A percentile compares a stretch with the other conserved stretches of the same genome.
Conservation (phyloP, 83 land plant species). For the Isoetes engelmannii region DNA sequence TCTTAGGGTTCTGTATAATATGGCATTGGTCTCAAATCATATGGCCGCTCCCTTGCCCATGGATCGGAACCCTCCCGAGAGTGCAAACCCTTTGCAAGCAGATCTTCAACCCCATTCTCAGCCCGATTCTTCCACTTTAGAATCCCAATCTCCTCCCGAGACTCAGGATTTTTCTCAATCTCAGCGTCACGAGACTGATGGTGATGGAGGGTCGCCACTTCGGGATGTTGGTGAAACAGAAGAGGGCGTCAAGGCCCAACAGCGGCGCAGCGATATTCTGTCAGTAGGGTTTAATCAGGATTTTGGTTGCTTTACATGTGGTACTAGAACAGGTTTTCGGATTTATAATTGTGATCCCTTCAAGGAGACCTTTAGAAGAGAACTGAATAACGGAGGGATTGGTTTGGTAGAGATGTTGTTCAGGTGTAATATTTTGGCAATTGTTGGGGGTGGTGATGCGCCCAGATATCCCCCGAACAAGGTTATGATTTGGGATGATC, state of each 20-base stretch:
- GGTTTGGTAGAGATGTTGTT: conserved; percentile 76
- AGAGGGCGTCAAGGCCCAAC: not conserved
- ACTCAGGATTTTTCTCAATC: too few species aligned
- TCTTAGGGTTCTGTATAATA: too few species aligned
- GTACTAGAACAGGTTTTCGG: conserved; percentile 72
- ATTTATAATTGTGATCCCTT: conserved; percentile 87
- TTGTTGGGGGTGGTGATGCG: conserved; percentile 58
- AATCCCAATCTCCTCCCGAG: too few species aligned
- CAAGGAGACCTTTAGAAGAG: conserved; percentile 60
- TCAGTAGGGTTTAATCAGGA: conserved; percentile 80
- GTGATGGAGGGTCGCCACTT: too few species aligned
- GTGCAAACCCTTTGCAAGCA: too few species aligned
- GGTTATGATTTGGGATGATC: conserved; percentile 74
- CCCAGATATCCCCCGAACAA: conserved; percentile 62
- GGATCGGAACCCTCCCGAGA: too few species aligned
- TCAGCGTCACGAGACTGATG: too few species aligned
- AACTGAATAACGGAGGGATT: conserved; percentile 44
- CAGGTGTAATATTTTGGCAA: conserved; percentile 58
- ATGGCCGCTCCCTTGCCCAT: too few species aligned
- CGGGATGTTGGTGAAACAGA: too few species aligned
- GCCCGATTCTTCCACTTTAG: too few species aligned
- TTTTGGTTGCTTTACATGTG: conserved; percentile 86
- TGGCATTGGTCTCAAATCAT: too few species aligned
- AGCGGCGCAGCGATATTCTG: conserved; percentile 23
- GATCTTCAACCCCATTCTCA: too few species aligned